Evolutionary conservation across 148 eudicot genomes (phyloP).

Genomic region (Camellia granthamiana): DNA sequence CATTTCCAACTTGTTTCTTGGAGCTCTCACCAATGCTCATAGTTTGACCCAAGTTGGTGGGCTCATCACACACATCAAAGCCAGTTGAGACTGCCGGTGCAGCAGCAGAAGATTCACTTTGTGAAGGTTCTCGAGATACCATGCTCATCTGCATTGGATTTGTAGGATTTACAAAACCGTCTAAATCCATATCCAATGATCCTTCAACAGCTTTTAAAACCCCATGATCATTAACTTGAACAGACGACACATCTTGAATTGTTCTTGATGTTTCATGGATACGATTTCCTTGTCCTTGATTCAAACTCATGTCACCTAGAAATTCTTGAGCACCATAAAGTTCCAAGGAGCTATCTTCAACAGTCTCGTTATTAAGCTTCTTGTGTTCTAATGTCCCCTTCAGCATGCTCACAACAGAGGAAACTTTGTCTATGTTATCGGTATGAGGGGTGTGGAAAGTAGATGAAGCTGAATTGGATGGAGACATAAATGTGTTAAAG

Average conservation of each 20-base stretch:
- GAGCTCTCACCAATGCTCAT: slow-evolving; percentile 25
- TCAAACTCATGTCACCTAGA: slow-evolving; percentile 13
- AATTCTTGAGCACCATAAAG: slow-evolving; percentile 33
- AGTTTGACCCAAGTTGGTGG: slow-evolving; percentile 34
- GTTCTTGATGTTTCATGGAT: slow-evolving; percentile 18
- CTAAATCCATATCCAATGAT: slow-evolving; percentile 24
- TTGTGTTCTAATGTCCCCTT: slow-evolving; percentile 51
- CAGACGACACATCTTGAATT: slow-evolving; percentile 23
- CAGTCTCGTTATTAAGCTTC: slow-evolving; percentile 25
- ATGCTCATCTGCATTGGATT: slow-evolving; percentile 31
- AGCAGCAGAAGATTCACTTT: slow-evolving; percentile 51
- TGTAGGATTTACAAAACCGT: slow-evolving; percentile 26
- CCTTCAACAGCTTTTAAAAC: slow-evolving; percentile 31
- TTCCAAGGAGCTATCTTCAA: slow-evolving; percentile 27
- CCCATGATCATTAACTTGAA: slow-evolving; percentile 28
- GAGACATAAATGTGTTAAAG: slow-evolving; percentile 32
- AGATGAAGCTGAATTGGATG: slow-evolving; percentile 39
- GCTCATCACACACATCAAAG: slow-evolving; percentile 39
- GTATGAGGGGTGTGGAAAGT: slow-evolving; percentile 30
- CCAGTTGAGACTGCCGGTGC: slow-evolving; percentile 31
- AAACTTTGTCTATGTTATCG: slow-evolving; percentile 35
- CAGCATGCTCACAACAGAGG: slow-evolving; percentile 52
- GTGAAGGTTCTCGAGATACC: slow-evolving; percentile 44
- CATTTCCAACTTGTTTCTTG: slow-evolving; percentile 26
- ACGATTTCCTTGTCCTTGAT: slow-evolving; percentile 26